Conservation (phyloP, 495 filamentous ascomycete genomes). For the Chaetomium tenue region DNA sequence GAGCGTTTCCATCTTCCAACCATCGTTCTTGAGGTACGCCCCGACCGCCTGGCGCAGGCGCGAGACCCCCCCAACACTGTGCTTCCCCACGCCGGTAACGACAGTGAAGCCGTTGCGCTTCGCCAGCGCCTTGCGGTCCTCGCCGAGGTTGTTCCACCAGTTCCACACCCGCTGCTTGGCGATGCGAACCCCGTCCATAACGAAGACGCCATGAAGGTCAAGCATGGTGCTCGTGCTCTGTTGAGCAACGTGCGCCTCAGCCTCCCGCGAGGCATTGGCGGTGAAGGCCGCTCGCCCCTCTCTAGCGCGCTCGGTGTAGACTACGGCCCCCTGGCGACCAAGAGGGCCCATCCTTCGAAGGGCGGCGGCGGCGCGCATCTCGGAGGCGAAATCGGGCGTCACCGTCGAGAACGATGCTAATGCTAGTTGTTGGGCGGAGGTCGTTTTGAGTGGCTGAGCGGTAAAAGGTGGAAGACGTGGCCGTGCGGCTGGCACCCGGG, state of each 20-base stretch:
- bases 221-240: conserved; percentile 58
- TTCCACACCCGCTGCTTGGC: conserved; percentile 59
- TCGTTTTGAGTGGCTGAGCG: neutral
- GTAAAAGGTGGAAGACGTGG: neutral
- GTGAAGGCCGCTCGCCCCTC: conserved; percentile 30
- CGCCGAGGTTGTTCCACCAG: conserved; percentile 80
- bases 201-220: conserved; percentile 83
- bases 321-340: conserved; percentile 40
- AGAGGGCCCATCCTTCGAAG: conserved; percentile 42
- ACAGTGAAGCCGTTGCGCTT: conserved; percentile 59
- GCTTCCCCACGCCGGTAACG: conserved; percentile 75
- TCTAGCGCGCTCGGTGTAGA: conserved; percentile 39
- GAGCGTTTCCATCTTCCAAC: conserved; percentile 75
- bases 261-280: conserved; percentile 34
- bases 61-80: conserved; percentile 72
- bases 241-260: conserved; percentile 59
- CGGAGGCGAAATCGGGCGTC: conserved; percentile 9
- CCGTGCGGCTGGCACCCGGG: neutral
- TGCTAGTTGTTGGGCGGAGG: neutral
- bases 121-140: conserved; percentile 40
- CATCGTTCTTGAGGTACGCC: conserved; percentile 69
- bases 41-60: conserved; percentile 78
- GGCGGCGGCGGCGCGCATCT: conserved; percentile 31
- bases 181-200: conserved; percentile 75
- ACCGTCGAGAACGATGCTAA: neutral